Conservation (phyloP, 192 early-diverging fungal genomes). For the Funneliformis mosseae region DNA sequence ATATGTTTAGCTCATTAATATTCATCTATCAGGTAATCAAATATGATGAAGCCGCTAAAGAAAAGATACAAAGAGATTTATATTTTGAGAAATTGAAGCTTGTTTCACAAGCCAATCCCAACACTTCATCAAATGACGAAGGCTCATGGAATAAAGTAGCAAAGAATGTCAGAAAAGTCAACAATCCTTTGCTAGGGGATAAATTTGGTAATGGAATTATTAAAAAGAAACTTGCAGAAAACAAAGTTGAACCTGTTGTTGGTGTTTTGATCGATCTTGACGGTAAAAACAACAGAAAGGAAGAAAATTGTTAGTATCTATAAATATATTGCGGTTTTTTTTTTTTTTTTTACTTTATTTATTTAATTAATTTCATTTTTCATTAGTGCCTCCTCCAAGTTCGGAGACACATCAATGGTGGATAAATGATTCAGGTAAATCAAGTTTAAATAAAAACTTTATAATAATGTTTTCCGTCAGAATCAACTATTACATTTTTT, state of each 20-base stretch:
- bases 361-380: neutral
- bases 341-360: neutral
- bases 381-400: slow-evolving; percentile 54
- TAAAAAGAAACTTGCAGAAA: neutral
- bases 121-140: neutral
- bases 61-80: slow-evolving; percentile 51
- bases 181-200: neutral
- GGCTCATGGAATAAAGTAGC: neutral
- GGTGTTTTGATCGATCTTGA: slow-evolving; percentile 27
- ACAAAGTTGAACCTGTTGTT: slow-evolving; percentile 2
- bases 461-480: neutral
- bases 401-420: slow-evolving; percentile 58
- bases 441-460: neutral
- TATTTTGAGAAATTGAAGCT: slow-evolving; percentile 36
- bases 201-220: neutral
- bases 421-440: slow-evolving; percentile 44
- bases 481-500: neutral
- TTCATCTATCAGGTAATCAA: slow-evolving; percentile 42
- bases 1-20: slow-evolving; percentile 41
- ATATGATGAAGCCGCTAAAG: slow-evolving; percentile 50
- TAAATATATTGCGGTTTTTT: neutral
- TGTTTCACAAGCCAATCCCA: neutral
- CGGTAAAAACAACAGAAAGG: neutral
- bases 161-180: neutral
- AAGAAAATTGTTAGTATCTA: slow-evolving; percentile 2